Percentiles rank a stretch among this genome's conserved stretches.
Evolutionary conservation across 257 asterid genomes (phyloP).

Genomic region (Cinchona pubescens): DNA sequence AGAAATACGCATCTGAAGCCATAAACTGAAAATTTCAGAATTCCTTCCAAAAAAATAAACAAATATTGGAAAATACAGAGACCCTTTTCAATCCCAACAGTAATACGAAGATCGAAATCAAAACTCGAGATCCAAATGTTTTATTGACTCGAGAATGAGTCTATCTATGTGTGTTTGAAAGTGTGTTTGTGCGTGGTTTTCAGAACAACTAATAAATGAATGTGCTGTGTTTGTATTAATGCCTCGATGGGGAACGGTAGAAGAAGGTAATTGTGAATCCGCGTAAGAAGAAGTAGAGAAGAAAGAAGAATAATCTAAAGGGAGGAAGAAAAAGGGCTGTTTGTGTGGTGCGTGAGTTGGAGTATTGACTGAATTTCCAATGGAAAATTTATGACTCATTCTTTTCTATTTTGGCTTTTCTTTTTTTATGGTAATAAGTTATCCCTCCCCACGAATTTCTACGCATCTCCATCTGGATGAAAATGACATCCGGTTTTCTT

Average conservation of each 20-base stretch:
- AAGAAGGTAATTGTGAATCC: constrained; percentile 37
- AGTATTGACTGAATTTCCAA: constrained; percentile 33
- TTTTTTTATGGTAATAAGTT: too few species aligned
- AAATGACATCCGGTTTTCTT: constrained; percentile 32
- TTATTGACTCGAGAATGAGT: not conserved
- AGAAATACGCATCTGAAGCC: constrained; percentile 85
- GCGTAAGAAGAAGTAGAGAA: constrained; percentile 40
- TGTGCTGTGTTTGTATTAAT: not conserved
- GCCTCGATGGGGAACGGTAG: not conserved
- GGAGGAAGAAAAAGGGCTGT: constrained; percentile 8
- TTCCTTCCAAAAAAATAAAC: not conserved
- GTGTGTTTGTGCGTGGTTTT: not conserved
- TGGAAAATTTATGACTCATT: constrained; percentile 5
- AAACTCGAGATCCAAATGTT: constrained; percentile 3
- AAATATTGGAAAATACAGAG: not conserved
- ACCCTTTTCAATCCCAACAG: constrained; percentile 33
- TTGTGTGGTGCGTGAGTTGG: constrained; percentile 11
- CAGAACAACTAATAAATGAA: constrained; percentile 1
- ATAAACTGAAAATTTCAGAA: constrained; percentile 30
- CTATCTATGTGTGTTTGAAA: not conserved
- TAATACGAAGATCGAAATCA: not conserved
- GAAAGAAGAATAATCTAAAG: constrained; percentile 13
- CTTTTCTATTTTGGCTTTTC: not conserved
- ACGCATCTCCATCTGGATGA: constrained; percentile 54
- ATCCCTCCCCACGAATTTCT: constrained; percentile 22